Evolutionary conservation across 2,329 filamentous ascomycete genomes (phyloP).

Genomic region (Anisogramma anomala): DNA sequence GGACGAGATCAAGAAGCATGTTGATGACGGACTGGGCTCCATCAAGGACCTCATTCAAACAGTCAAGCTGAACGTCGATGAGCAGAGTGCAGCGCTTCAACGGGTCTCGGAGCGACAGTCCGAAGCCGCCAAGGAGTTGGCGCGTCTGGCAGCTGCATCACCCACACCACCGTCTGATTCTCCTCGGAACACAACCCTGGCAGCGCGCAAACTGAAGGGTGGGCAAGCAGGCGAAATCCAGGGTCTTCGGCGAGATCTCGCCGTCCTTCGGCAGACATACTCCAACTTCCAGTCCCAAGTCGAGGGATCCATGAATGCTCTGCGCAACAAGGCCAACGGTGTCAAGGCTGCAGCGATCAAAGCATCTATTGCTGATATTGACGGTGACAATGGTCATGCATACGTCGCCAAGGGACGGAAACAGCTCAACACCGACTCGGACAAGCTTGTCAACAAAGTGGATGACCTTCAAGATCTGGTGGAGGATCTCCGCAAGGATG

Average conservation of each 20-base stretch:
- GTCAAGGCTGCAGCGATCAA: constrained; percentile 68
- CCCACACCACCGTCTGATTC: constrained; percentile 35
- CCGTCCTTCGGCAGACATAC: constrained; percentile 85
- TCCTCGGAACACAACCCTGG: constrained; percentile 29
- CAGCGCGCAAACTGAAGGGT: constrained; percentile 36
- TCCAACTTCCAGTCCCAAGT: constrained; percentile 83
- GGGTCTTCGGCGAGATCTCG: constrained; percentile 73
- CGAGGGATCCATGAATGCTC: constrained; percentile 70
- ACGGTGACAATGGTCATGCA: constrained; percentile 67
- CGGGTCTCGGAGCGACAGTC: constrained; percentile 83
- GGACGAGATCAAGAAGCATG: constrained; percentile 92
- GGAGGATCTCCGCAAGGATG: constrained; percentile 93
- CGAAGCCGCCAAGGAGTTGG: constrained; percentile 79
- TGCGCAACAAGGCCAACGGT: constrained; percentile 68
- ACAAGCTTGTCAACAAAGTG: constrained; percentile 80
- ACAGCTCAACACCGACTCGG: constrained; percentile 73
- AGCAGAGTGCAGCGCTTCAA: constrained; percentile 72
- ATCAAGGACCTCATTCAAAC: constrained; percentile 76
- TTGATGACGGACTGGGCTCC: constrained; percentile 79
- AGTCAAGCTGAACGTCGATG: constrained; percentile 71
- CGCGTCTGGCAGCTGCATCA: constrained; percentile 41
- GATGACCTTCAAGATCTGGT: constrained; percentile 96
- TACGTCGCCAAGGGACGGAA: constrained; percentile 85
- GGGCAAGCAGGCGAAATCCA: constrained; percentile 69
- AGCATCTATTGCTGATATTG: constrained; percentile 56